Base-by-base conservation (phyloP, 2,329 filamentous ascomycete genomes). In the Botrytis porri region DNA sequence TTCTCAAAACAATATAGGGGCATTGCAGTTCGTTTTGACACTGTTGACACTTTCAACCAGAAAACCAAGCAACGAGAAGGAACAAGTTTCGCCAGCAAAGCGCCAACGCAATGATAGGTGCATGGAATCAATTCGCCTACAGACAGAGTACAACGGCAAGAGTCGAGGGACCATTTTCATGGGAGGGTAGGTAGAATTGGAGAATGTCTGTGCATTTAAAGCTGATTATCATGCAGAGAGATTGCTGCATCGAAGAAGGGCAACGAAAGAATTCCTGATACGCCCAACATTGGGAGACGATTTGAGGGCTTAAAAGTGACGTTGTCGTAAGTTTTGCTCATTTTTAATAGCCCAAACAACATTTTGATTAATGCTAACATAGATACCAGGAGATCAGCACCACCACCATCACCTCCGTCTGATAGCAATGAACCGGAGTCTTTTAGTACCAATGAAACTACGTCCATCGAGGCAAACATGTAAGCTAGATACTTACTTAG, bases 71-170 rank as follows among this genome's bases (percentile, higher is more conserved):
- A 59, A n/a, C 22, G 37, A 59, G 10, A 54, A 67, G 5, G 37
- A 37, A 20, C n/a, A 66, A 57, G 37, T 71, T 45, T 72, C 70
- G 16, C 70, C 70, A 72, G 65, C 48, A 29, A 72, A 72, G 39
- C 62, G 70, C 18, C 70, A 60, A 14, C 37, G 70, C 25, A 54
- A 39, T 16, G 29, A 18, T 18, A 48, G 29, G 43, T 32, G 16
- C 9, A 10, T 59, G 7, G 41, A 10, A 57, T 37, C 29, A 7
- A 60, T 60, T 25, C 4, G 3, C 9, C 22, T 57, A 43, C 9
- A 54, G 16, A 1, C 32, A 14, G 25, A 39, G 35, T 4, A 54
- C 18, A n/a, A 29, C 39, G 20, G 25, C 7, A 45, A 59, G 14
- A 32, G 18, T 25, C 45, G 35, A n/a, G 25, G 20, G 37, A 48